Evolutionary conservation across 345 rosid genomes (phyloP), one percentile per base, ranked within the genome.

Genomic region (Rhodamnia rubescens): DNA sequence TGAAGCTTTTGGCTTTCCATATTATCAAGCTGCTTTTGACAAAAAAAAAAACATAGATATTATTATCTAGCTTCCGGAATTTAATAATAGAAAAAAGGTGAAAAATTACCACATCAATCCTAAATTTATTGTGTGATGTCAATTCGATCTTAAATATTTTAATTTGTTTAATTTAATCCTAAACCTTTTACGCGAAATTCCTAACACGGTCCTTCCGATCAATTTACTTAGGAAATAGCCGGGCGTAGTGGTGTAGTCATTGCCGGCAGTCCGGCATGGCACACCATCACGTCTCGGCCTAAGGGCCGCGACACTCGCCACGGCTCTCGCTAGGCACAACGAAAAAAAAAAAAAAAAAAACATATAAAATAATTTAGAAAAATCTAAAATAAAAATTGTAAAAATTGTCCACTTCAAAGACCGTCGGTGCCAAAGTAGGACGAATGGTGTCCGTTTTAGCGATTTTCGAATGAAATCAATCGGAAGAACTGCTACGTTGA

Each of bases 181-280:
- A 2, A 58, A 58, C 1, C 6, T n/a, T 57, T 57, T 57, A 0
- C 14, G 2, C 0, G 0, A 59, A 59, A n/a, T 59, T 27, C 0
- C 5, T 11, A 6, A 27, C 3, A 6, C 27, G 0, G 0, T 59
- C 27, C 7, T n/a, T 59, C 7, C 12, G 0, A 6, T 59, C 36
- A 27, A 27, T 27, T n/a, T 13, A n/a, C 1, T 27, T 0, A 0
- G 0, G 27, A n/a, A n/a, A n/a, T n/a, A n/a, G 51, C 4, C 2
- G 0, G 0, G 27, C 0, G 6, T n/a, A 59, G 29, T 27, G 29
- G 15, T 6, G 9, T 7, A 14, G 0, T 59, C 18, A 59, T 59
- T 14, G 3, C 0, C 0, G 0, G 29, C 2, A 0, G 0, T 14
- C 36, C 15, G 13, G 3, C 0, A 27, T 13, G 1, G 15, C 2